Conservation (phyloP, 129 eudicot genomes). For the Rutidosis leptorrhynchoides region DNA sequence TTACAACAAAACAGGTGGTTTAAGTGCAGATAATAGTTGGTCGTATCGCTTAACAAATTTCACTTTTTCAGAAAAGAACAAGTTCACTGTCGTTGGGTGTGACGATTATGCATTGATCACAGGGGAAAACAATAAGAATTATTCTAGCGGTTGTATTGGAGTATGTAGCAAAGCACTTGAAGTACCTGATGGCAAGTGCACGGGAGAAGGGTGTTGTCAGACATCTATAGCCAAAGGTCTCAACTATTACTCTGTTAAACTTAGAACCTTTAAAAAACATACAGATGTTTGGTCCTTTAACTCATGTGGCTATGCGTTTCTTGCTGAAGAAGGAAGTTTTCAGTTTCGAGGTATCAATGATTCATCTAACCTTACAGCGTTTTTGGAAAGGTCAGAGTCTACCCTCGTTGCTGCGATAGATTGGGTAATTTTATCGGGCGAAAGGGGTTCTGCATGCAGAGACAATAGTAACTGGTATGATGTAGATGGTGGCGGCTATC, state of each 20-base stretch:
- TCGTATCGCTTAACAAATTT: too few relatives aligned
- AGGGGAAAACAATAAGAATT: background rate
- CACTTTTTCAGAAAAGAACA: constrained; percentile 31
- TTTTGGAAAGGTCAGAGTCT: background rate
- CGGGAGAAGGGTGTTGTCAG: constrained; percentile 44
- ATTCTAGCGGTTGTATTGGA: constrained; percentile 30
- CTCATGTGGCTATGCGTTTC: constrained; percentile 40
- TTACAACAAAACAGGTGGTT: background rate
- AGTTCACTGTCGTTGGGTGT: constrained; percentile 40
- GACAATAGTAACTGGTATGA: too few relatives aligned
- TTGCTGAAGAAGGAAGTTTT: constrained; percentile 33
- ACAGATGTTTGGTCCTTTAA: constrained; percentile 11
- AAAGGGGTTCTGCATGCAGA: too few relatives aligned
- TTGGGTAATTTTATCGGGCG: too few relatives aligned
- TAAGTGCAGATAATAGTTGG: too few relatives aligned
- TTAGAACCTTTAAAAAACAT: background rate
- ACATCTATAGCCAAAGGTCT: constrained; percentile 40
- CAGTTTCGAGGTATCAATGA: constrained; percentile 23
- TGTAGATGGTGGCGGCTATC: too few relatives aligned
- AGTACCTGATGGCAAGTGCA: constrained; percentile 29
- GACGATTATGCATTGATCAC: constrained; percentile 22
- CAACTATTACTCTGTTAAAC: background rate
- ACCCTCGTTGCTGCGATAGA: too few relatives aligned
- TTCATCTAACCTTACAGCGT: background rate
- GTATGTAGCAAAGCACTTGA: constrained; percentile 19